Evolutionary conservation across 1,284 basidiomycete genomes (phyloP).

Genomic region (Heterobasidion parviporum): DNA sequence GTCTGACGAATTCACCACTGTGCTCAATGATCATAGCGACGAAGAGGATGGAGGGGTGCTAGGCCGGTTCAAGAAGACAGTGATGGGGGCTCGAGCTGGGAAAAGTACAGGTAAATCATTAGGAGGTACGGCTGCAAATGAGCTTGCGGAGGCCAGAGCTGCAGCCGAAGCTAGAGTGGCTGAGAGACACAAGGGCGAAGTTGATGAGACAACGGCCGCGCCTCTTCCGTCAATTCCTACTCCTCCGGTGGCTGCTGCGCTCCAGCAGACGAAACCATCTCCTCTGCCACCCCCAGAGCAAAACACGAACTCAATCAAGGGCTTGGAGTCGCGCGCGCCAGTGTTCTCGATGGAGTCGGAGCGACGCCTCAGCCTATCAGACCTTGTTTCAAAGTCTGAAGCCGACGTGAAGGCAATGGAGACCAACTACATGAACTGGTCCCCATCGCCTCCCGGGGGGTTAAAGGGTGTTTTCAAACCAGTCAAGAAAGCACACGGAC

Average conservation of each 20-base stretch:
- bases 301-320: neutral
- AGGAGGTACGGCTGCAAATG: conserved; percentile 47
- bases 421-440: neutral
- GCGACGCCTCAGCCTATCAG: conserved; percentile 46
- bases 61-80: conserved; percentile 56
- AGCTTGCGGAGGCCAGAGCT: conserved; percentile 61
- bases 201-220: conserved; percentile 17
- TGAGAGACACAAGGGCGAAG: conserved; percentile 44
- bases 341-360: conserved; percentile 14
- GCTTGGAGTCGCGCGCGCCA: neutral
- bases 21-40: neutral
- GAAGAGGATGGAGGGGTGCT: conserved; percentile 33
- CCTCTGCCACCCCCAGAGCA: neutral
- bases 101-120: conserved; percentile 59
- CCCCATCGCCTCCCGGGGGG: neutral
- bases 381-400: conserved; percentile 27
- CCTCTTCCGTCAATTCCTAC: neutral
- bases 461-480: neutral
- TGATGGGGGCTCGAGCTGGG: conserved; percentile 55
- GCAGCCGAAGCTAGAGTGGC: conserved; percentile 65
- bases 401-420: neutral
- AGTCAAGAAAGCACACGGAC: neutral
- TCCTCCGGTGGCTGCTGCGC: neutral
- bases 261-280: neutral
- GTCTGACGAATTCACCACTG: neutral